phyloP scores from a whole-genome alignment of 2,329 filamentous ascomycete species.

The Phyllosticta ampelicida region DNA sequence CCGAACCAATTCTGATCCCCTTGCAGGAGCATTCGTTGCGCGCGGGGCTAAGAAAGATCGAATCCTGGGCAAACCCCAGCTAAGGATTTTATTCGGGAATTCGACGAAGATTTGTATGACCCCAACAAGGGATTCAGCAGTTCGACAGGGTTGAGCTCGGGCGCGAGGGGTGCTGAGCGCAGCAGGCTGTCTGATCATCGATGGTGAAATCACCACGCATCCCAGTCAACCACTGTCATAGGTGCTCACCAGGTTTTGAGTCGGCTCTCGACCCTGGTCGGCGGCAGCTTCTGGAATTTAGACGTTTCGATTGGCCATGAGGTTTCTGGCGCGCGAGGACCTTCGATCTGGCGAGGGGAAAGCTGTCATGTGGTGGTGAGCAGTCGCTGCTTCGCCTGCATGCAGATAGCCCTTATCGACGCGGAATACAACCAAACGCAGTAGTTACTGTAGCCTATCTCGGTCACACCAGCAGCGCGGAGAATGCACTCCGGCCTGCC shows the following conservation, averaged over 20 bases:
- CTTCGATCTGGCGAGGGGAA: neutral
- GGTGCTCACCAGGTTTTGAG: neutral
- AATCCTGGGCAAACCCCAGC: neutral
- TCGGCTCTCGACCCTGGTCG: neutral
- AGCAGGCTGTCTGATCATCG: neutral
- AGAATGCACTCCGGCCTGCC: neutral
- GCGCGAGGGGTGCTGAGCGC: neutral
- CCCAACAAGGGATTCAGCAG: neutral
- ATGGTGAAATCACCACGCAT: neutral
- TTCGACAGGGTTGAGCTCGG: neutral
- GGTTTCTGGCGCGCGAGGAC: neutral
- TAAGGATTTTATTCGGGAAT: neutral
- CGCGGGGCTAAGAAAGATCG: neutral
- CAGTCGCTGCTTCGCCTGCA: constrained; percentile 8
- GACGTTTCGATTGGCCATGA: neutral
- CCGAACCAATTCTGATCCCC: neutral
- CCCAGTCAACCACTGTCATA: neutral
- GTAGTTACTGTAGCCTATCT: constrained; percentile 1
- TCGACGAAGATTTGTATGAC: neutral
- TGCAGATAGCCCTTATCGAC: constrained; percentile 8
- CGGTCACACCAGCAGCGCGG: neutral
- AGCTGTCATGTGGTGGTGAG: constrained; percentile 11
- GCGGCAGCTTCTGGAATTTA: neutral
- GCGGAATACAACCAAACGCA: constrained; percentile 4
- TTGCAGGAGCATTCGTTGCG: neutral